phyloP scores from a whole-genome alignment of 2,329 filamentous ascomycete species.

The Pleomassaria siparia region DNA sequence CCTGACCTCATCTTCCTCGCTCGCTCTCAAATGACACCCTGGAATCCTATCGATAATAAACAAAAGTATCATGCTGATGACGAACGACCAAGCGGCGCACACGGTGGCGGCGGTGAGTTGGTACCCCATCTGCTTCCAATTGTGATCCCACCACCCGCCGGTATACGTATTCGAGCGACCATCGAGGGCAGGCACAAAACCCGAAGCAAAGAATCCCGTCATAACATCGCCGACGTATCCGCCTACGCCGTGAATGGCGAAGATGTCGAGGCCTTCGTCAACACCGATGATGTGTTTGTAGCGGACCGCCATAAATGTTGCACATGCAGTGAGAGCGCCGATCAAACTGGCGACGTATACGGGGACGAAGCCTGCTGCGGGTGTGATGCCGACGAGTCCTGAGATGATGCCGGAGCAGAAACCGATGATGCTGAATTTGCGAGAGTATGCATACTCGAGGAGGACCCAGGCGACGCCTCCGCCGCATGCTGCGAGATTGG shows the following conservation, averaged over 20 bases:
- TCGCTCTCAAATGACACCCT: slow-evolving; percentile 57
- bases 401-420: slow-evolving; percentile 58
- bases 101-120: slow-evolving; percentile 61
- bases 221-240: slow-evolving; percentile 59
- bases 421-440: slow-evolving; percentile 55
- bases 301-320: slow-evolving; percentile 50
- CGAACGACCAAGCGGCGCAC: slow-evolving; percentile 58
- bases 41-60: slow-evolving; percentile 61
- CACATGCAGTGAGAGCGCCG: slow-evolving; percentile 53
- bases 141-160: slow-evolving; percentile 55
- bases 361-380: slow-evolving; percentile 58
- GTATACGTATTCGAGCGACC: slow-evolving; percentile 50
- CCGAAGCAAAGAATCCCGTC: slow-evolving; percentile 59
- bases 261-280: slow-evolving; percentile 63
- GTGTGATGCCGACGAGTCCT: slow-evolving; percentile 61
- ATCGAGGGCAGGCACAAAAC: slow-evolving; percentile 54
- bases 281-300: slow-evolving; percentile 56
- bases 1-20: slow-evolving; percentile 56
- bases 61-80: slow-evolving; percentile 55
- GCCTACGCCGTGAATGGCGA: slow-evolving; percentile 62
- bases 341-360: slow-evolving; percentile 56
- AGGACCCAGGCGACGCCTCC: slow-evolving; percentile 58
- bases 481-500: slow-evolving; percentile 59
- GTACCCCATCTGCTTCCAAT: slow-evolving; percentile 58
- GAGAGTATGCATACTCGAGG: slow-evolving; percentile 54